Base-by-base conservation (phyloP, 352 stramenopile genomes). In the Pythium scleroteichum region DNA sequence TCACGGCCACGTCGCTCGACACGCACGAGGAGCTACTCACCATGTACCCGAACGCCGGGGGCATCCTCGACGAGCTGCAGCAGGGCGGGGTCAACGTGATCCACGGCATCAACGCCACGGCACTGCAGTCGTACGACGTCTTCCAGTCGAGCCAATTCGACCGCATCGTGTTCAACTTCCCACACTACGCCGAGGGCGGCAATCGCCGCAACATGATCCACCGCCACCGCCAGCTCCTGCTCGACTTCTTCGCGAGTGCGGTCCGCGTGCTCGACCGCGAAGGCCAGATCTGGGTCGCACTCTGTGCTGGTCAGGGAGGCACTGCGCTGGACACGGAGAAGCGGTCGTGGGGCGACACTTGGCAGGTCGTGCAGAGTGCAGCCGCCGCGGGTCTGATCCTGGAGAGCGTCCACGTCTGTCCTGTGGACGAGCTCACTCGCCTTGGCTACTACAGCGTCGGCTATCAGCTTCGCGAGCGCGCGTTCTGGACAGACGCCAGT, bases 111-210 rank as follows among this genome's bases (percentile, higher is more conserved):
- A 87, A 95, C 59, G 86, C 82, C 23, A 92, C 82, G 4, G 72
- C 69, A 29, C 76, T 95, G 19, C 60, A 86, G 45, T 64, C 54
- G 12, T 86, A 82, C 59, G 39, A 66, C 27, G 12, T 10, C 20
- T 29, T 65, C 38, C n/a, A 20, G 9, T n/a, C 22, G 2, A 55
- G 7, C 32, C 50, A 20, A 19, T 88, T 90, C 27, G 83, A 94
- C 50, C 75, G 82, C 20, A 75, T 95, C 53, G 81, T 95, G 53
- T 95, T 95, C 71, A 95, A 95, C 59, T 95, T 93, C 60, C 86
- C 86, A 33, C 85, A 95, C 52, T 92, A 81, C 49, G 84, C 81
- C 23, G 82, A 87, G n/a, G 78, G 81, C 44, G 82, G 81, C 47
- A 86, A 75, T 47, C 82, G 81, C 62, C 75, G 79, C 54, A 93